A percentile compares a stretch with the other conserved stretches of the same genome.
Conservation (phyloP, 176 grass and related monocot genomes). For the Aegilops sharonensis region DNA sequence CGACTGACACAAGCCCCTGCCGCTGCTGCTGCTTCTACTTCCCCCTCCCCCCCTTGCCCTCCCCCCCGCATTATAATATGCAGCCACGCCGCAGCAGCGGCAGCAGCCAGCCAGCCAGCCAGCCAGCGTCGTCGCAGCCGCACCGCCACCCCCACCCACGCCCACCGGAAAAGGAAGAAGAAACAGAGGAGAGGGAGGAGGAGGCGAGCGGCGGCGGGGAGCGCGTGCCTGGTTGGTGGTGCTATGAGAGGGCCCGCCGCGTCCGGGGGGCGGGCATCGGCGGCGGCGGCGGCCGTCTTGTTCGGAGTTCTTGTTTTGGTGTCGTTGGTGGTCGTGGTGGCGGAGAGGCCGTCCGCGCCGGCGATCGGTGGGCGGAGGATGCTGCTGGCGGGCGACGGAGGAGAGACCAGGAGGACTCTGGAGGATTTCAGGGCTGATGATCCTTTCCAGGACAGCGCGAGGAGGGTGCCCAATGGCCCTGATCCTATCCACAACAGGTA, state of each 20-base stretch:
- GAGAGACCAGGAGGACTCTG: not conserved
- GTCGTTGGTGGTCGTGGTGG: conserved; percentile 31
- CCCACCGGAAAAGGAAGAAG: not conserved
- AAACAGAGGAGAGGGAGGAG: conserved; percentile 9
- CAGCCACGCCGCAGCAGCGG: conserved; percentile 14
- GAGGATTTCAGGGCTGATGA: conserved; percentile 38
- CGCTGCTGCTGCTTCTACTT: conserved; percentile 11
- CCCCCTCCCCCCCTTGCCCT: not conserved
- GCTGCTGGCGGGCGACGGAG: conserved; percentile 22
- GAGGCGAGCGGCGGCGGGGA: not conserved
- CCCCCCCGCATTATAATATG: conserved; percentile 57
- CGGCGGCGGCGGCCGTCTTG: conserved; percentile 37
- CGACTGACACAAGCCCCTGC: conserved; percentile 54
- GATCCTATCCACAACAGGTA: conserved; percentile 98
- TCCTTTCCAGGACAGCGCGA: conserved; percentile 57
- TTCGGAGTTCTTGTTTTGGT: conserved; percentile 49
- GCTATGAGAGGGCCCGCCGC: conserved; percentile 37
- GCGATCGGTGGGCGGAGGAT: conserved; percentile 43
- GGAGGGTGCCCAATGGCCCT: conserved; percentile 84
- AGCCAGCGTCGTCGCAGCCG: conserved; percentile 14
- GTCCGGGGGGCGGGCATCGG: conserved; percentile 26
- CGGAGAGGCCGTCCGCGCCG: not conserved
- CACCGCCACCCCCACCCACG: conserved; percentile 26
- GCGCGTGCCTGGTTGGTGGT: not conserved
- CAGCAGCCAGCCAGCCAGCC: conserved; percentile 39